phyloP scores from a whole-genome alignment of 768 basidiomycete species.

The Candolleomyces eurysporus region DNA sequence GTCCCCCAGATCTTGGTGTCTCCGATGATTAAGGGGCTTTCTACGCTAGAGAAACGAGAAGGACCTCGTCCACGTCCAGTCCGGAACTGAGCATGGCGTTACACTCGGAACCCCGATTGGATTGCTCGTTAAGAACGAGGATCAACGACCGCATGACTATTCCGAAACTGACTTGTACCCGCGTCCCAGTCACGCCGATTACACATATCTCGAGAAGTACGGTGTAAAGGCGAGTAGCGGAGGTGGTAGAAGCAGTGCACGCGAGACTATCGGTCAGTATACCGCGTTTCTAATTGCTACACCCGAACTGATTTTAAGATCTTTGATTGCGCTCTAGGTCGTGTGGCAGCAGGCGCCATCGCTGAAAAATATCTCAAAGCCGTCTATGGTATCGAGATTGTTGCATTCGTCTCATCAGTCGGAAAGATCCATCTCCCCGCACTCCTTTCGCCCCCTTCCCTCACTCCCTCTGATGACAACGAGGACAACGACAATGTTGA shows the following conservation, averaged over 20 bases:
- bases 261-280: slow-evolving; percentile 94
- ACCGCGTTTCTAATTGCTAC: slow-evolving; percentile 6
- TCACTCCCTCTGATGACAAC: slow-evolving; percentile 31
- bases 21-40: slow-evolving; percentile 2
- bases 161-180: slow-evolving; percentile 98
- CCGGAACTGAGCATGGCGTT: slow-evolving; percentile 89
- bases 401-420: slow-evolving; percentile 95
- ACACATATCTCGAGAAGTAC: slow-evolving; percentile 97
- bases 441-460: slow-evolving; percentile 37
- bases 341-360: slow-evolving; percentile 97
- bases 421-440: slow-evolving; percentile 87
- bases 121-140: slow-evolving; percentile 95
- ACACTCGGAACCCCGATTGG: slow-evolving; percentile 98
- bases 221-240: slow-evolving; percentile 97
- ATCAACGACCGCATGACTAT: slow-evolving; percentile 97
- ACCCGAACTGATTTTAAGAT: not conserved
- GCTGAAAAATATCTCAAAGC: slow-evolving; percentile 92
- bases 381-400: slow-evolving; percentile 89
- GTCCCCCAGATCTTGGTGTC: not conserved
- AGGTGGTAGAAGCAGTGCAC: slow-evolving; percentile 90
- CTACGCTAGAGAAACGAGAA: slow-evolving; percentile 82
- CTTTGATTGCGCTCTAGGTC: slow-evolving; percentile 44
- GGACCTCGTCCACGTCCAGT: slow-evolving; percentile 90
- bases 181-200: slow-evolving; percentile 96
- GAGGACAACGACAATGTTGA: slow-evolving; percentile 61